phyloP scores from a whole-genome alignment of 306 rosid genomes.

The Gastrolobium villosum region DNA sequence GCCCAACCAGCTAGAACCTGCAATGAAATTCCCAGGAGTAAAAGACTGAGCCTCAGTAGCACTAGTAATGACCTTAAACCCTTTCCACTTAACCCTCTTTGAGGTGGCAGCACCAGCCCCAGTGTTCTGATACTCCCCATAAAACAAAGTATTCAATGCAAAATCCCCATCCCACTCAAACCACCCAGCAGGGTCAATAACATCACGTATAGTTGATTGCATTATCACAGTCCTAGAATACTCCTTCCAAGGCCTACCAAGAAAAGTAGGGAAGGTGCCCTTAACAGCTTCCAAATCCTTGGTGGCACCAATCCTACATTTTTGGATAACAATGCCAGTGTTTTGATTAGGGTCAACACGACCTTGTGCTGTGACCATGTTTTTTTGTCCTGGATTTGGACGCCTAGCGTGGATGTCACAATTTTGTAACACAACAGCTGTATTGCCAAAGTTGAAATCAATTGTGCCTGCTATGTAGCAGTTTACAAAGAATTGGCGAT shows the following conservation, averaged over 20 bases:
- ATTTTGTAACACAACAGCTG: constrained; percentile 71
- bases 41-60: constrained; percentile 64
- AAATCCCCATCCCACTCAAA: constrained; percentile 64
- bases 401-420: constrained; percentile 78
- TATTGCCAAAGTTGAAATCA: constrained; percentile 86
- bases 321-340: constrained; percentile 86
- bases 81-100: constrained; percentile 70
- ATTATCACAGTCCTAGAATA: constrained; percentile 77
- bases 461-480: constrained; percentile 70
- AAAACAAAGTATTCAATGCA: constrained; percentile 64
- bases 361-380: constrained; percentile 88
- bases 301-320: constrained; percentile 71
- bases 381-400: constrained; percentile 71
- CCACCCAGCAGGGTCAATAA: constrained; percentile 79
- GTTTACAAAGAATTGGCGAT: constrained; percentile 68
- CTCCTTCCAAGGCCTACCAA: constrained; percentile 84
- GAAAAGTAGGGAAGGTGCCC: constrained; percentile 60
- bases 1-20: constrained; percentile 66
- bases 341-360: constrained; percentile 77
- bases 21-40: constrained; percentile 61
- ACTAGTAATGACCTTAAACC: constrained; percentile 63
- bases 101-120: constrained; percentile 73
- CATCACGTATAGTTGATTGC: constrained; percentile 63
- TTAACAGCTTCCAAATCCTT: constrained; percentile 51
- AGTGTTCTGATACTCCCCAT: constrained; percentile 65